Percentiles rank a stretch among this genome's conserved stretches.
phyloP scores from a whole-genome alignment of 805 yeast genomes.

The Wickerhamomyces tratensis region DNA sequence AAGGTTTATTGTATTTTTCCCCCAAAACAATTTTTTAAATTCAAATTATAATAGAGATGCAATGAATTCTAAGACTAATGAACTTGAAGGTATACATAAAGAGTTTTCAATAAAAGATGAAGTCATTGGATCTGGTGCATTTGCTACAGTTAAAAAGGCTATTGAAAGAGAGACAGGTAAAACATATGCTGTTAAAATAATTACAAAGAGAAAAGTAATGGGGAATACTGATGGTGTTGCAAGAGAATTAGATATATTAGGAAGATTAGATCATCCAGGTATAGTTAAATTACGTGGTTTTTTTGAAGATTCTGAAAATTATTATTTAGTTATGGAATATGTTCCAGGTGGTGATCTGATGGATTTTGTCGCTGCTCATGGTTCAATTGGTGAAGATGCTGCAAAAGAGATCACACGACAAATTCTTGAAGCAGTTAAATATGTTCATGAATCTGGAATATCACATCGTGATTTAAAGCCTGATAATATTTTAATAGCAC shows the following conservation, averaged over 20 bases:
- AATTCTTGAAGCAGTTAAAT: constrained; percentile 71
- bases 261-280: constrained; percentile 72
- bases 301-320: constrained; percentile 72
- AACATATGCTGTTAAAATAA: constrained; percentile 85
- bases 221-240: constrained; percentile 76
- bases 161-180: constrained; percentile 79
- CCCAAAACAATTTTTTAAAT: constrained; percentile 5
- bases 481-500: constrained; percentile 84
- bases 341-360: constrained; percentile 95
- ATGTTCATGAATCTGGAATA: constrained; percentile 83
- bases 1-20: constrained; percentile 34
- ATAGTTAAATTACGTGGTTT: constrained; percentile 77
- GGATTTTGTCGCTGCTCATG: constrained; percentile 94
- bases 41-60: constrained; percentile 8
- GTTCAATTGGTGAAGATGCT: constrained; percentile 86
- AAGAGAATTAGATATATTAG: constrained; percentile 75
- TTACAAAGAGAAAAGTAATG: constrained; percentile 70
- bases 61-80: constrained; percentile 1
- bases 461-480: constrained; percentile 97
- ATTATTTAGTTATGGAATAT: constrained; percentile 89
- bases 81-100: constrained; percentile 41
- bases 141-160: constrained; percentile 91
- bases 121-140: constrained; percentile 95
- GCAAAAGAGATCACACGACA: constrained; percentile 82
- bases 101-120: constrained; percentile 76